Evolutionary conservation across 495 filamentous ascomycete genomes (phyloP).

Genomic region (Penicillium manginii): DNA sequence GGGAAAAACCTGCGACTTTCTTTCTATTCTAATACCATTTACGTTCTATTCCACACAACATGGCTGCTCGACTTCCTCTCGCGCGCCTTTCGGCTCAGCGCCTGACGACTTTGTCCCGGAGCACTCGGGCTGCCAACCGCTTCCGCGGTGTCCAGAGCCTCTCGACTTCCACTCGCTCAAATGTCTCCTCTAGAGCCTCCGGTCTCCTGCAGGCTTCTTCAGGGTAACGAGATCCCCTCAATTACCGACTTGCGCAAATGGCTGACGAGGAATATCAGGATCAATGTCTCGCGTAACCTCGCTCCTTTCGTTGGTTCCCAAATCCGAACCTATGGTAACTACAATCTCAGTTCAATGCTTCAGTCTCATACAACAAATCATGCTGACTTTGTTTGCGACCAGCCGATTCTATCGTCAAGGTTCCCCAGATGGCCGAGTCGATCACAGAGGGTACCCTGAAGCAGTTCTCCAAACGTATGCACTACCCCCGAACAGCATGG

Average conservation of each 20-base stretch:
- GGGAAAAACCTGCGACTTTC: background rate
- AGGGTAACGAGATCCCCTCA: constrained; percentile 27
- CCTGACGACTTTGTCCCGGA: constrained; percentile 34
- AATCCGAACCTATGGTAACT: constrained; percentile 44
- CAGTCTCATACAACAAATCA: background rate
- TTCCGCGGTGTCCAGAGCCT: constrained; percentile 29
- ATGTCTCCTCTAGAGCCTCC: constrained; percentile 25
- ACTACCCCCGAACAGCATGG: background rate
- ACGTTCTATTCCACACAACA: constrained; percentile 23
- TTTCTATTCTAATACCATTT: constrained; percentile 10
- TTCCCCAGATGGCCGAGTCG: constrained; percentile 97
- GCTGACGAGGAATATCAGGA: constrained; percentile 20
- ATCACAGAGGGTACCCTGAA: constrained; percentile 98
- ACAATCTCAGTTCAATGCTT: background rate
- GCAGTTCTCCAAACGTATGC: constrained; percentile 83
- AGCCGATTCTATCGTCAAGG: constrained; percentile 87
- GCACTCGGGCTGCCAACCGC: constrained; percentile 30
- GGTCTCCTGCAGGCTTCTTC: constrained; percentile 34
- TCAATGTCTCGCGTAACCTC: constrained; percentile 36
- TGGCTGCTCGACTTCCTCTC: constrained; percentile 49
- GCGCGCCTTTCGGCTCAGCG: constrained; percentile 43
- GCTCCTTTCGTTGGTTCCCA: constrained; percentile 38
- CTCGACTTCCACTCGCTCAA: constrained; percentile 30
- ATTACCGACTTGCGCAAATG: constrained; percentile 2
- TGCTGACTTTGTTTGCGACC: constrained; percentile 14